Percentiles rank a stretch among this genome's conserved stretches.
Evolutionary conservation across 306 rosid species (phyloP).

Genomic region (Sicyos edulis): DNA sequence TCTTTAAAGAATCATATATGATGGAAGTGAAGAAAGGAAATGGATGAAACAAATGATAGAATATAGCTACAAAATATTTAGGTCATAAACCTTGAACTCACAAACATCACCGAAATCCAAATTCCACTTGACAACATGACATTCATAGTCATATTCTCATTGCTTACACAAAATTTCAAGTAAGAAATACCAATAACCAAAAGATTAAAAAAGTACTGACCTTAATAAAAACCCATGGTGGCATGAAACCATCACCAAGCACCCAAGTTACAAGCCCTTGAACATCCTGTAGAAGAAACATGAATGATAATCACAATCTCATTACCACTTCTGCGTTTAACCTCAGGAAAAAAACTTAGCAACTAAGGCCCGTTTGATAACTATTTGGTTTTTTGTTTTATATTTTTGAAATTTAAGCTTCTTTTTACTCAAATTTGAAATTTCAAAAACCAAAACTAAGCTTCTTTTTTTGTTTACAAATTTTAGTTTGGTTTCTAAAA

Average conservation of each 20-base stretch:
- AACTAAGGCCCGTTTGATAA: no score
- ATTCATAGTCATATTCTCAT: not conserved
- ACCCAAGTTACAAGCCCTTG: constrained; percentile 98
- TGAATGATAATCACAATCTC: constrained; percentile 14
- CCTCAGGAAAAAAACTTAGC: constrained; percentile 9
- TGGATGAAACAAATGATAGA: not conserved
- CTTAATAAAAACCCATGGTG: constrained; percentile 90
- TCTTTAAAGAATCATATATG: no score
- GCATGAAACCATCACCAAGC: constrained; percentile 91
- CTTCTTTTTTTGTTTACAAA: no score
- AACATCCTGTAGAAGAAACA: constrained; percentile 53
- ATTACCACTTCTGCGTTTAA: not conserved
- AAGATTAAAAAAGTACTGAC: constrained; percentile 27
- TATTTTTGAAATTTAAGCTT: no score
- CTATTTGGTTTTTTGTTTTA: no score
- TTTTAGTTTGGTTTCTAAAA: no score
- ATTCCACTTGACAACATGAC: not conserved
- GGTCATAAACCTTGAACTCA: not conserved
- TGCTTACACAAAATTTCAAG: not conserved
- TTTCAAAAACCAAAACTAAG: no score
- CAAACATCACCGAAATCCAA: not conserved
- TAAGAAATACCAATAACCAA: not conserved
- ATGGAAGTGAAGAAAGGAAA: not conserved
- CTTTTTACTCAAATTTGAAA: no score
- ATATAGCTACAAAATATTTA: not conserved